Base-by-base conservation (phyloP, 2,329 filamentous ascomycete genomes). In the Teratosphaeria viscida region DNA sequence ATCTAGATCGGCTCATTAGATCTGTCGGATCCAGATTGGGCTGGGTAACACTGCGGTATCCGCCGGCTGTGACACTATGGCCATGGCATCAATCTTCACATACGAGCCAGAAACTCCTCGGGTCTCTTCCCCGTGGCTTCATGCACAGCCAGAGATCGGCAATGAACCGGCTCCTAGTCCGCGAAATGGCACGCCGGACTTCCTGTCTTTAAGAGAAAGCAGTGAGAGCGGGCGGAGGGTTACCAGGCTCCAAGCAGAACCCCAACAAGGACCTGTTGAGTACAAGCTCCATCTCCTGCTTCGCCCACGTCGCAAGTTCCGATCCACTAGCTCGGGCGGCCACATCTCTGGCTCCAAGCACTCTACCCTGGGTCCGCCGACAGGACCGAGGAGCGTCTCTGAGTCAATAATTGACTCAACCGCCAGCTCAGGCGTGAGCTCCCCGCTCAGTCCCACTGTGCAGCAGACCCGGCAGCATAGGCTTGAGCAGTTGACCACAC, bases 231-330 rank as follows among this genome's bases (percentile, higher is more conserved):
- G 19, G 27, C 53, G 53, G 14, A 16, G 27, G 27, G 34, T 54
- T 12, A 54, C 53, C 3, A 90, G 87, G 68, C 77, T 99, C 16
- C 87, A 92, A 63, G 87, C 92, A 12, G 94, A 99, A 73, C 92
- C 92, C 5, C 92, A 97, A 71, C 87, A 95, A 63, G 94, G 94
- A 0, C 91, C 94, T 19, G 95, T 90, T 0, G 94, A 99, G 75
- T 99, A 99, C 76, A 99, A 99, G 74, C 77, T 99, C 52, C 94
- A 97, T 75, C 79, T 99, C 5, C 81, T 97, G 6, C 77, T 96
- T 57, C 85, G 91, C 39, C 86, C 88, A 16, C 82, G 92, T 60
- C 83, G 90, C 62, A 84, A 82, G 6, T 95, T 92, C 72, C 39
- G 55, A 39, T 82, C 81, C 35, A 86, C 86, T 71, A 92, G 85